A percentile compares a stretch with the other conserved stretches of the same genome.
Conservation (phyloP, 768 basidiomycete genomes). For the Kondoa subrosea region DNA sequence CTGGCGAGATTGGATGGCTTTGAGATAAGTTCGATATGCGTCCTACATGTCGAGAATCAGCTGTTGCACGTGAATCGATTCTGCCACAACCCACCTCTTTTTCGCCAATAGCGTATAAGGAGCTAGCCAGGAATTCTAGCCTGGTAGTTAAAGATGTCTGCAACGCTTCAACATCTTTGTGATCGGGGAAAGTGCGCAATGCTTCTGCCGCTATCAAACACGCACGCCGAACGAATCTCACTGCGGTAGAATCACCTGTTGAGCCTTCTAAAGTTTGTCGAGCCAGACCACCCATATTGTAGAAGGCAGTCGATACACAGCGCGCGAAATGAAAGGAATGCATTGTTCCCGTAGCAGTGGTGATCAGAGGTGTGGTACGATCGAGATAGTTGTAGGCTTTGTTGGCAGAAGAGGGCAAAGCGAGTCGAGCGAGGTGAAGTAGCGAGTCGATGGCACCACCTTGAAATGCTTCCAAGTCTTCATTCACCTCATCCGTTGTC, state of each 20-base stretch:
- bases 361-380: neutral
- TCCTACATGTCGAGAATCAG: neutral
- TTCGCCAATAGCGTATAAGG: conserved; percentile 3
- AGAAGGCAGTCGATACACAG: neutral
- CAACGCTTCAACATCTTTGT: neutral
- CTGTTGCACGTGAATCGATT: neutral
- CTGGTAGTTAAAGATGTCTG: neutral
- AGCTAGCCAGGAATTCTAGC: neutral
- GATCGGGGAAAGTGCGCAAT: neutral
- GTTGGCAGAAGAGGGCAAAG: neutral
- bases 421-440: conserved; percentile 1
- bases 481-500: neutral
- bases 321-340: conserved; percentile 2
- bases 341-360: neutral
- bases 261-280: neutral
- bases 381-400: neutral
- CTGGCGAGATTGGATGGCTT: neutral
- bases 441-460: conserved; percentile 2
- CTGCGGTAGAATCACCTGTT: neutral
- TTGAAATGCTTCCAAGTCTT: neutral
- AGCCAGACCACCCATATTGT: neutral
- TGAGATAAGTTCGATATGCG: neutral
- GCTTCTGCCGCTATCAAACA: neutral
- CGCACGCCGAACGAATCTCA: neutral
- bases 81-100: neutral